Percentiles rank a stretch among this genome's conserved stretches.
These are phyloP conservation scores for Gracilaria domingensis DNA, from an alignment of 23 red algal species.

Conservation along the genomic window DNA sequence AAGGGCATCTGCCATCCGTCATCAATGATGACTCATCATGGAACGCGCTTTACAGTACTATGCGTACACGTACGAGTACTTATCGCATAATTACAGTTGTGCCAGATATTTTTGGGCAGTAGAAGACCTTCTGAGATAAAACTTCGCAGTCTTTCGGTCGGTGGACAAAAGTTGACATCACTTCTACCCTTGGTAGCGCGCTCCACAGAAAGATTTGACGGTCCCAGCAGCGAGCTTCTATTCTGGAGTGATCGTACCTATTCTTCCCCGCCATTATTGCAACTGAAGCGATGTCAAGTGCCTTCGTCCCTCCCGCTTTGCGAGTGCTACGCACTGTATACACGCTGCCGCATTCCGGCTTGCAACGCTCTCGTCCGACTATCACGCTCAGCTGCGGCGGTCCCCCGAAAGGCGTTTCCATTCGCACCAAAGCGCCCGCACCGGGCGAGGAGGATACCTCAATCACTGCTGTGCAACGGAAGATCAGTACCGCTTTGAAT, in stretches of 20 bases:
- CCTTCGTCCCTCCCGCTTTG: constrained; percentile 1
- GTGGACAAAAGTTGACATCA: no score
- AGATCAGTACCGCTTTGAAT: constrained; percentile 57
- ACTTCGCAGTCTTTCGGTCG: no score
- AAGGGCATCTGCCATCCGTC: no score
- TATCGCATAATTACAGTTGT: neutral
- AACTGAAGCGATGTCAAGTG: neutral
- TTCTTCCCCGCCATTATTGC: neutral
- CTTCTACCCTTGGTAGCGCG: no score
- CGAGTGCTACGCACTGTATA: neutral
- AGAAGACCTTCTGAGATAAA: no score
- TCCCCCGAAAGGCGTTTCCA: constrained; percentile 21
- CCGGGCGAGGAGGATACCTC: constrained; percentile 34
- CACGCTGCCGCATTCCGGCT: neutral
- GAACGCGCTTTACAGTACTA: no score
- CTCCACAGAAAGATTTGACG: no score
- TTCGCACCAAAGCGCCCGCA: constrained; percentile 28
- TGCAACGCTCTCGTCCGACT: neutral
- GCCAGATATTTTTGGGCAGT: neutral
- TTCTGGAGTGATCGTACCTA: neutral
- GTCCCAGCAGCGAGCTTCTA: no score
- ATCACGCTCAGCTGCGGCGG: neutral
- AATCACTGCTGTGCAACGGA: constrained; percentile 40
- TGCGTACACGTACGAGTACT: no score
- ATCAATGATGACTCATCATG: no score